phyloP scores from a whole-genome alignment of 2,329 filamentous ascomycete genomes.

The Ophiostoma sp. region DNA sequence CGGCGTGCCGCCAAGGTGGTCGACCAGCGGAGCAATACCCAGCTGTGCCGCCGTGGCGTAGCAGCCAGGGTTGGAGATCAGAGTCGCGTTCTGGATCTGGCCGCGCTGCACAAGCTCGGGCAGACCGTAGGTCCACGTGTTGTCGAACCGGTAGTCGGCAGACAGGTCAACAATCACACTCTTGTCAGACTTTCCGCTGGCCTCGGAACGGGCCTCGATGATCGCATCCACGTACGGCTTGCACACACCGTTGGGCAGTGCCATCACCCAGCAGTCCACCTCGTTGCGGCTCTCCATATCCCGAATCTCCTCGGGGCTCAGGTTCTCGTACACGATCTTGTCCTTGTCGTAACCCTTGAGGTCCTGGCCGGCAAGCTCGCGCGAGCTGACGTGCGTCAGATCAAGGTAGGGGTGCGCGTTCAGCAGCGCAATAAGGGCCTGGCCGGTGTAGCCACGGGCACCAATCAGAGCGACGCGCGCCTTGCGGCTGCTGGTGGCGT shows the following conservation, averaged over 20 bases:
- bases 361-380: conserved; percentile 81
- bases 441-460: conserved; percentile 88
- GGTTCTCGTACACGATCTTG: conserved; percentile 86
- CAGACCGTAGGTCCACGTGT: conserved; percentile 80
- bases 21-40: conserved; percentile 75
- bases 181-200: conserved; percentile 38
- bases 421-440: conserved; percentile 80
- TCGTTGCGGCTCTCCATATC: conserved; percentile 77
- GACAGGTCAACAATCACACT: conserved; percentile 88
- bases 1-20: conserved; percentile 69
- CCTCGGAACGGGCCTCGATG: conserved; percentile 56
- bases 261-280: conserved; percentile 97
- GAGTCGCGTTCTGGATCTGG: conserved; percentile 69
- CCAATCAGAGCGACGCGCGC: conserved; percentile 83
- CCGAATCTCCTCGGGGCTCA: conserved; percentile 78
- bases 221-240: conserved; percentile 90
- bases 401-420: conserved; percentile 88
- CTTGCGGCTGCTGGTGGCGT: conserved; percentile 72
- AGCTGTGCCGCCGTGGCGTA: conserved; percentile 92
- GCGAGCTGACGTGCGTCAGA: conserved; percentile 84
- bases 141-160: conserved; percentile 92
- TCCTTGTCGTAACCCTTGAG: conserved; percentile 87
- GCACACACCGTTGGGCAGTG: conserved; percentile 90
- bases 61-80: conserved; percentile 90
- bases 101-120: conserved; percentile 76